Base-by-base conservation (phyloP, 345 rosid genomes). In the Trapa bicornis region DNA sequence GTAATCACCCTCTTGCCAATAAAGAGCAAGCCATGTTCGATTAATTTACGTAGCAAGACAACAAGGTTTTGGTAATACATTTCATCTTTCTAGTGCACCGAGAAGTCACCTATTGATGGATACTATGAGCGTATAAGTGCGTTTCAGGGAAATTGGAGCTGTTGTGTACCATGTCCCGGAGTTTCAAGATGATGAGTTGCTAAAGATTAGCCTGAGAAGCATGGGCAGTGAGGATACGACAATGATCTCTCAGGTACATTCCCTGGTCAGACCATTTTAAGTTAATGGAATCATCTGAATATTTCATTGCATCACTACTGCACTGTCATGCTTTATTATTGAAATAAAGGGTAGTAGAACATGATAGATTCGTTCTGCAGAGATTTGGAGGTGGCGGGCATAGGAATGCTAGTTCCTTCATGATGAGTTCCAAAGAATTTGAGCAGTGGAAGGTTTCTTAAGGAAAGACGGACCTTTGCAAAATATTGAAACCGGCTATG, bases 151-250 rank as follows among this genome's bases (percentile, higher is more conserved):
- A 71, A 68, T 89, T 11, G 90, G 92, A 73, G 92, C 90, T 63
- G 80, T 87, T 57, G 91, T 82, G 13, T 89, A 85, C 69, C 78
- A 77, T 68, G 86, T 87, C 35, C 79, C 82, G 0, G 87, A 82
- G 79, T 84, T 87, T 16, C 78, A 62, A 64, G 86, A 85, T 72
- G 83, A 84, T 48, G 77, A 69, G 50, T 72, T 82, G 70, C 74
- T 89, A 65, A 89, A 89, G 73, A 75, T 89, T 73, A 89, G 96
- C 77, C 80, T 89, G 45, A 80, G 96, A 69, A 85, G 96, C 73
- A 29, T 82, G 75, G 75, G 22, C 1, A 67, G 61, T 37, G 92
- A 89, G 80, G 96, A 89, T 79, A 86, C 92, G 36, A 80, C 87
- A 16, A 69, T 71, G 66, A 75, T 89, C 17, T 78, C 88, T 2